A percentile compares a stretch with the other conserved stretches of the same genome.
Conservation (phyloP, 306 rosid species). For the Hylodesmum podocarpum region DNA sequence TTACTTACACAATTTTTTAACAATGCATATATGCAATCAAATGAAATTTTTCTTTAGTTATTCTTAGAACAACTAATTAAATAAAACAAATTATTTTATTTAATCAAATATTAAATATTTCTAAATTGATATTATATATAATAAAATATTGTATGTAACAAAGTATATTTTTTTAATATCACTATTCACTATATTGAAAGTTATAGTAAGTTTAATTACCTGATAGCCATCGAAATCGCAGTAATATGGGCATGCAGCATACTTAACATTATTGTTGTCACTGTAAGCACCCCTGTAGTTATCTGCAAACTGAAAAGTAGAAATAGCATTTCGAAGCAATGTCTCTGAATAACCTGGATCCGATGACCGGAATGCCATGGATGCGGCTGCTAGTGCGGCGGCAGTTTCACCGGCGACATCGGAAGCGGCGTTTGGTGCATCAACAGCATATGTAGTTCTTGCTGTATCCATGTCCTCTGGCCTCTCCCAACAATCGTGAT, state of each 20-base stretch:
- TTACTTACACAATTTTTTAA: background rate
- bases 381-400: constrained; percentile 80
- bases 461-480: constrained; percentile 95
- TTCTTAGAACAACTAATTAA: background rate
- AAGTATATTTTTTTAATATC: too few relatives aligned
- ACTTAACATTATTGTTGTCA: constrained; percentile 63
- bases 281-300: constrained; percentile 85
- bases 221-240: constrained; percentile 92
- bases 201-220: constrained; percentile 38
- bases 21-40: background rate
- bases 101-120: too few relatives aligned
- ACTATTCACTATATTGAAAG: too few relatives aligned
- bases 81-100: background rate
- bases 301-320: constrained; percentile 77
- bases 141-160: too few relatives aligned
- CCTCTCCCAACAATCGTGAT: constrained; percentile 92
- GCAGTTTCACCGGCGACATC: constrained; percentile 91
- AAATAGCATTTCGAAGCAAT: constrained; percentile 62
- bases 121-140: too few relatives aligned
- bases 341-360: constrained; percentile 73
- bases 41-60: too few relatives aligned
- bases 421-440: constrained; percentile 84
- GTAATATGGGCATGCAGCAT: constrained; percentile 81
- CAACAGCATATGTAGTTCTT: constrained; percentile 77
- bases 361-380: constrained; percentile 70